Evolutionary conservation across 352 stramenopile species (phyloP), one percentile per base, ranked within the genome.

Genomic region (Globisporangium paddicum): DNA sequence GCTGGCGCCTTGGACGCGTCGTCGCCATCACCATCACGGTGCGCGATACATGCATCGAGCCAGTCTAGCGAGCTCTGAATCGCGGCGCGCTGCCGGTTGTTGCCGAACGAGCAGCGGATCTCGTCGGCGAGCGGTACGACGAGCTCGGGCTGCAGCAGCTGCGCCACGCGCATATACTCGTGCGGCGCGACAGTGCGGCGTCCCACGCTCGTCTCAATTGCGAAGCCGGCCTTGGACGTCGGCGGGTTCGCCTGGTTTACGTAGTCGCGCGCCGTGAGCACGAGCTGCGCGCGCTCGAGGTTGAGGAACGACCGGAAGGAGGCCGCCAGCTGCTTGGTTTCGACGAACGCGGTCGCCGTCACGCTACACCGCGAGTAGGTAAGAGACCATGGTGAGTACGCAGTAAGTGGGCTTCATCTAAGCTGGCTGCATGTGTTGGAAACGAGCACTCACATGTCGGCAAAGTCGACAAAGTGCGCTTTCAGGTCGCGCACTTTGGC

Each of bases 201-300:
- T 2, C 82, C 82, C 21, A 67, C 73, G 37, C 66, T 66, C 37
- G 82, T 90, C 51, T 82, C 70, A 52, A 93, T 72, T 52, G 74
- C 67, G 53, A 87, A 89, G 9, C 67, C 71, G 11, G 69, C 72
- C 57, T 82, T 82, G 56, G 72, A 77, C 21, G 64, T 79, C 46
- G 82, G 76, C 23, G 75, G 73, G 47, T 88, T 74, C 32, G 69
- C 80, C 10, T 66, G 50, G 59, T 66, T 81, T 52, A 86, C 81
- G 65, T 90, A 89, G 63, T 93, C 82, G 44, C 74, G 79, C 23
- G 82, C 80, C 13, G 82, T 89, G 38, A 93, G 71, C 50, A 93
- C 58, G 34, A 88, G 54, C 54, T 77, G 58, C 10, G 59, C 60
- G 63, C 84, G 70, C 19, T 68, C 63, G 14, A 80, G 59, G 32